Conservation (phyloP, 768 basidiomycete genomes). For the Naganishia vishniacii region DNA sequence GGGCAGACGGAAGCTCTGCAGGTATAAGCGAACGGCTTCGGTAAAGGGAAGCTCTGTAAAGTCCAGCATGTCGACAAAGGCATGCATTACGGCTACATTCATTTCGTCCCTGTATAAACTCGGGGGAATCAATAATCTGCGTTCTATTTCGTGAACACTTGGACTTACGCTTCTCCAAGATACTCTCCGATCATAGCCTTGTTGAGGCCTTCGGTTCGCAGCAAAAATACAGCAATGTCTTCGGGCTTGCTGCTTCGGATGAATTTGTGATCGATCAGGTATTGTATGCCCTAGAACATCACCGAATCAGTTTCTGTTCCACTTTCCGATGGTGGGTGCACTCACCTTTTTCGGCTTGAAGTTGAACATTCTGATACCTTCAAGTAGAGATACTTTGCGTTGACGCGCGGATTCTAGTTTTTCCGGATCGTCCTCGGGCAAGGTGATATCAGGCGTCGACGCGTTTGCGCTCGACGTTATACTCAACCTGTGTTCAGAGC, state of each 20-base stretch:
- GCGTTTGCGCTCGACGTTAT: constrained; percentile 51
- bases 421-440: constrained; percentile 70
- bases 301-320: background rate
- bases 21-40: constrained; percentile 78
- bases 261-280: constrained; percentile 80
- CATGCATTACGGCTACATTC: constrained; percentile 92
- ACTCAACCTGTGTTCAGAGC: constrained; percentile 22
- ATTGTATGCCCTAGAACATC: constrained; percentile 68
- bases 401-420: constrained; percentile 93
- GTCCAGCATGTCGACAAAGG: constrained; percentile 88
- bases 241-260: constrained; percentile 66
- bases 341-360: constrained; percentile 93
- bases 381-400: constrained; percentile 86
- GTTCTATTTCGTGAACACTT: too few relatives aligned
- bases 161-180: constrained; percentile 83
- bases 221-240: constrained; percentile 77
- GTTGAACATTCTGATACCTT: constrained; percentile 96
- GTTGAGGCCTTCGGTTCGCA: constrained; percentile 82
- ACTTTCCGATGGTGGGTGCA: constrained; percentile 1
- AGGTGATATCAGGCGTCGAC: constrained; percentile 63
- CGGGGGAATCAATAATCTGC: background rate
- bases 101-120: constrained; percentile 63
- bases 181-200: constrained; percentile 98
- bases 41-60: constrained; percentile 76
- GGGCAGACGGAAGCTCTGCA: constrained; percentile 93